Evolutionary conservation across 768 basidiomycete species (phyloP).

Genomic region (Boletus rubescentipes): DNA sequence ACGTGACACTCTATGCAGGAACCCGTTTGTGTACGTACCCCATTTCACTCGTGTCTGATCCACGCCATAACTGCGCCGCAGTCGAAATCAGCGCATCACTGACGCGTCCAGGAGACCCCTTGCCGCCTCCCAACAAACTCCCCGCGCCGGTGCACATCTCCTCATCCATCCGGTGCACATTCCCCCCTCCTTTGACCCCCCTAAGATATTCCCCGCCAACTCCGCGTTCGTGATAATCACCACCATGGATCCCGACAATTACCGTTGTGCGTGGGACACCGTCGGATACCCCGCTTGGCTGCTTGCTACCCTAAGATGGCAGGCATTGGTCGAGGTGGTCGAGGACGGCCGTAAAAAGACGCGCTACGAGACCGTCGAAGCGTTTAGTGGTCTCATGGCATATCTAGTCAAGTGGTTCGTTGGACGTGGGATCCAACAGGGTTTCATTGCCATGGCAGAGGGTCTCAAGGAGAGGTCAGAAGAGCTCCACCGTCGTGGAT

Average conservation of each 20-base stretch:
- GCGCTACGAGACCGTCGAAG: slow-evolving; percentile 63
- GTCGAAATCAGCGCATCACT: slow-evolving; percentile 49
- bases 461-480: slow-evolving; percentile 56
- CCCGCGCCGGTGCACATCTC: slow-evolving; percentile 47
- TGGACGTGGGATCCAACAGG: slow-evolving; percentile 40
- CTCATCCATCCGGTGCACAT: slow-evolving; percentile 54
- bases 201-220: slow-evolving; percentile 30
- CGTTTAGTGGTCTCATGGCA: slow-evolving; percentile 55
- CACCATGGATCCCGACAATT: slow-evolving; percentile 49
- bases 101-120: slow-evolving; percentile 43
- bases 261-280: slow-evolving; percentile 58
- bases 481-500: slow-evolving; percentile 4
- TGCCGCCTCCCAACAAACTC: slow-evolving; percentile 43
- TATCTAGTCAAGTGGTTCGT: slow-evolving; percentile 51
- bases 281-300: slow-evolving; percentile 44
- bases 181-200: slow-evolving; percentile 54
- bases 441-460: slow-evolving; percentile 55
- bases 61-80: slow-evolving; percentile 20
- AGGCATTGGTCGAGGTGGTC: slow-evolving; percentile 47
- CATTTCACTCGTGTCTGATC: background rate
- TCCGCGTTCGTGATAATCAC: slow-evolving; percentile 49
- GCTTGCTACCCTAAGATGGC: slow-evolving; percentile 61
- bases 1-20: slow-evolving; percentile 42
- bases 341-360: slow-evolving; percentile 49
- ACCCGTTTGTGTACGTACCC: slow-evolving; percentile 60